Percentiles rank a stretch among this genome's conserved stretches.
phyloP scores from a whole-genome alignment of 371 early-diverging fungal species.

The Mucor circinelloides region DNA sequence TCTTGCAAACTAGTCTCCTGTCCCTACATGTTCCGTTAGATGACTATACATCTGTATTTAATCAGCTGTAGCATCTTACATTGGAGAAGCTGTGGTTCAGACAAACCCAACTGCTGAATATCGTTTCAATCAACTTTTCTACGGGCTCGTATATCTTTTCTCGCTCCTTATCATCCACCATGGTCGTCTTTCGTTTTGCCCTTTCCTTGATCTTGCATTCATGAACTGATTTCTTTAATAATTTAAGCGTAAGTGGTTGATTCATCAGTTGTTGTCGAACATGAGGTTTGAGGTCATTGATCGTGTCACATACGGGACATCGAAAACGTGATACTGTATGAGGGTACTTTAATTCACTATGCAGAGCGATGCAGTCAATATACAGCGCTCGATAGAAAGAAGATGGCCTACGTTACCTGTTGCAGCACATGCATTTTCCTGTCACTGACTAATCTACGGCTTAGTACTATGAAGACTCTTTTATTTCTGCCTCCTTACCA shows the following conservation, averaged over 20 bases:
- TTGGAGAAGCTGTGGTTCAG: conserved; percentile 79
- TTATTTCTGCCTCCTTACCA: background rate
- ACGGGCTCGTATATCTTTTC: conserved; percentile 47
- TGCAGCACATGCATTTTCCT: conserved; percentile 63
- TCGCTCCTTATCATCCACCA: conserved; percentile 28
- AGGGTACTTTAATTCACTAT: conserved; percentile 75
- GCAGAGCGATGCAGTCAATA: background rate
- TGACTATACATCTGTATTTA: background rate
- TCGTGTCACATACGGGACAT: conserved; percentile 91
- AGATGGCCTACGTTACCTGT: conserved; percentile 39
- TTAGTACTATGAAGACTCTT: background rate
- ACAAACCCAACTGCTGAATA: conserved; percentile 68
- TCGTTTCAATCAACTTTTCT: conserved; percentile 60
- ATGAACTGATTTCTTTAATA: conserved; percentile 43
- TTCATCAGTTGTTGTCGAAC: conserved; percentile 26
- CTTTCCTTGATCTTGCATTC: conserved; percentile 40
- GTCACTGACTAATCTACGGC: conserved; percentile 2
- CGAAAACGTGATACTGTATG: conserved; percentile 72
- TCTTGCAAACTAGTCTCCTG: conserved; percentile 57
- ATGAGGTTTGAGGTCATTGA: conserved; percentile 72
- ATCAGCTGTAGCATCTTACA: conserved; percentile 38
- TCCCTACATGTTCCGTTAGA: conserved; percentile 38
- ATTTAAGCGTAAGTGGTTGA: conserved; percentile 56
- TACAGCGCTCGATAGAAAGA: background rate
- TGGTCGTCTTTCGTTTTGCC: conserved; percentile 23